Conservation (phyloP, 140 eudicot genomes). For the Stevia rebaudiana region DNA sequence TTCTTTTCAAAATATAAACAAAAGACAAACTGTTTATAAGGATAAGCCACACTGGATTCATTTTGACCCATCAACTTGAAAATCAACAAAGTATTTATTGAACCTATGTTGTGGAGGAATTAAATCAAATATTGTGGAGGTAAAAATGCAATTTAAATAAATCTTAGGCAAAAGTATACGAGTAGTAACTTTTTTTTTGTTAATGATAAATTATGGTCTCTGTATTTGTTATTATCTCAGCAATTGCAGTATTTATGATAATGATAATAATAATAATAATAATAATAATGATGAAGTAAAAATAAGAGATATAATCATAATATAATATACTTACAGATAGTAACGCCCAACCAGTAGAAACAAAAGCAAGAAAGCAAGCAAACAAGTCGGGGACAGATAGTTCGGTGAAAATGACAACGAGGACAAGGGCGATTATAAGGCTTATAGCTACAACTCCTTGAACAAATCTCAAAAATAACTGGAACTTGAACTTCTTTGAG, state of each 20-base stretch:
- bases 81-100: background rate
- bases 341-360: constrained; percentile 95
- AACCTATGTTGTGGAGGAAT: background rate
- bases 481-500: constrained; percentile 66
- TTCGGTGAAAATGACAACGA: constrained; percentile 54
- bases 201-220: background rate
- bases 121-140: background rate
- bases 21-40: background rate
- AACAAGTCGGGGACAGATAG: constrained; percentile 67
- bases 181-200: background rate
- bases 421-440: constrained; percentile 64
- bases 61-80: background rate
- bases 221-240: background rate
- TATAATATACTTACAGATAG: constrained; percentile 53
- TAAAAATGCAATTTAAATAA: background rate
- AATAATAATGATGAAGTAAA: background rate
- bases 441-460: constrained; percentile 85
- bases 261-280: background rate
- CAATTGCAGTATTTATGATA: background rate
- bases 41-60: background rate
- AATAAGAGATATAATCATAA: background rate
- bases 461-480: constrained; percentile 66
- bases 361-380: constrained; percentile 81
- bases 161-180: background rate
- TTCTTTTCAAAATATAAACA: background rate